Conservation (phyloP, 225 moss, liverwort and hornwort genomes). For the Sphagnum tenellum region DNA sequence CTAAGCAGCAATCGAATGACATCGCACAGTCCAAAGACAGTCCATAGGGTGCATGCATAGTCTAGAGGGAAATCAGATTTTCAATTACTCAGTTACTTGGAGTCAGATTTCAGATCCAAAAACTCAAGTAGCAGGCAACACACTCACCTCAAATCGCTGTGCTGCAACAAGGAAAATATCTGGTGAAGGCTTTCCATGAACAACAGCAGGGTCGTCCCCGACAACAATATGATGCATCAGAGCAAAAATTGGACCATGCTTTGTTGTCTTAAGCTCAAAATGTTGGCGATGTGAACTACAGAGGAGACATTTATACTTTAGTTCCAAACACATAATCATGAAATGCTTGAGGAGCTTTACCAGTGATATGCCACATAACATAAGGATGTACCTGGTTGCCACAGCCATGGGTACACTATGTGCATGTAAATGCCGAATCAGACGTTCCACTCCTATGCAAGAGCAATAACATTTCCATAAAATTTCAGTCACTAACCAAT, state of each 20-base stretch:
- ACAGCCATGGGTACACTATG: constrained; percentile 78
- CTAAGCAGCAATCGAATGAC: no score
- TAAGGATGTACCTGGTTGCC: constrained; percentile 71
- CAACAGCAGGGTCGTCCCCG: constrained; percentile 80
- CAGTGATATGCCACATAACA: constrained; percentile 2
- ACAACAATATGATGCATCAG: constrained; percentile 93
- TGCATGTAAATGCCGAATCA: constrained; percentile 67
- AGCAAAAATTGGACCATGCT: constrained; percentile 58
- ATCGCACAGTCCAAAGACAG: no score
- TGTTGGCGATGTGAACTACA: constrained; percentile 89
- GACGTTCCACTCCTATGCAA: constrained; percentile 66
- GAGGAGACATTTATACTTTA: constrained; percentile 26
- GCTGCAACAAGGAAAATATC: constrained; percentile 82
- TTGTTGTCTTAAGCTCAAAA: constrained; percentile 91
- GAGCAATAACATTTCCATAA: background rate
- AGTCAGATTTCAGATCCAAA: no score
- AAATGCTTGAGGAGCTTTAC: constrained; percentile 17
- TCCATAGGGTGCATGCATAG: no score
- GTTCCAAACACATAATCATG: constrained; percentile 14
- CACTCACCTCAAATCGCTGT: constrained; percentile 49
- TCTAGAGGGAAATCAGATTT: no score
- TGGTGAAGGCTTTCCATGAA: constrained; percentile 75
- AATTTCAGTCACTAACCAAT: no score
- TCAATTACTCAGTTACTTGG: no score
- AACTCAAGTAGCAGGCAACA: background rate